Percentiles rank a stretch among this genome's conserved stretches.
Evolutionary conservation across 148 eudicot species (phyloP).

Genomic region (Suaeda aralocaspica): DNA sequence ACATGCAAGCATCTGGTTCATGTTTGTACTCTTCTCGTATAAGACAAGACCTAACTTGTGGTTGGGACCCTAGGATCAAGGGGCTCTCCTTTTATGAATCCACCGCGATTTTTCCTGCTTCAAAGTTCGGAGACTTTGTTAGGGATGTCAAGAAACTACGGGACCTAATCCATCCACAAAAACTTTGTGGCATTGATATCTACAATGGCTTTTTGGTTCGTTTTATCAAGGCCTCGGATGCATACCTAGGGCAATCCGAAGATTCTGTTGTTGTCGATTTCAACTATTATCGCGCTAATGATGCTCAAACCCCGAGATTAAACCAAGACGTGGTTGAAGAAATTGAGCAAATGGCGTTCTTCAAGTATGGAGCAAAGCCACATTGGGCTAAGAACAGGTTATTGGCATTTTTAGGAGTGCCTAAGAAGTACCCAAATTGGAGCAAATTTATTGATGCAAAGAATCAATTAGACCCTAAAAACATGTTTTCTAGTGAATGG

Average conservation of each 20-base stretch:
- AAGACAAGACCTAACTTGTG: slow-evolving; percentile 38
- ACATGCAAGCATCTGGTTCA: slow-evolving; percentile 83
- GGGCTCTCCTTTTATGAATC: slow-evolving; percentile 71
- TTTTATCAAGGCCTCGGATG: slow-evolving; percentile 49
- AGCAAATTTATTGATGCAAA: slow-evolving; percentile 47
- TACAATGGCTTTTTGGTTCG: slow-evolving; percentile 71
- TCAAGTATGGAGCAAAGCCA: slow-evolving; percentile 72
- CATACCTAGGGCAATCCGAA: slow-evolving; percentile 53
- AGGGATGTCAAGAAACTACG: slow-evolving; percentile 54
- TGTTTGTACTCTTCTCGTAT: slow-evolving; percentile 51
- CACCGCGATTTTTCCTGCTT: slow-evolving; percentile 53
- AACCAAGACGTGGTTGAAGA: slow-evolving; percentile 67
- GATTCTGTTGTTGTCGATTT: slow-evolving; percentile 63
- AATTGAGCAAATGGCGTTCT: slow-evolving; percentile 77
- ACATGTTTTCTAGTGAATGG: slow-evolving; percentile 70
- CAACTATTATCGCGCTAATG: slow-evolving; percentile 65
- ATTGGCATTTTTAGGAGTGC: slow-evolving; percentile 45
- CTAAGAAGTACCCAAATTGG: slow-evolving; percentile 44
- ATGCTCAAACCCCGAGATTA: slow-evolving; percentile 45
- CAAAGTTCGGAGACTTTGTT: slow-evolving; percentile 44
- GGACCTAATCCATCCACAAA: slow-evolving; percentile 37
- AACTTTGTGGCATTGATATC: slow-evolving; percentile 58
- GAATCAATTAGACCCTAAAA: slow-evolving; percentile 42
- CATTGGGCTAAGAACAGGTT: slow-evolving; percentile 85
- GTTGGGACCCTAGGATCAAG: slow-evolving; percentile 71